Evolutionary conservation across 495 filamentous ascomycete species (phyloP).

Genomic region (Platismatia glauca): DNA sequence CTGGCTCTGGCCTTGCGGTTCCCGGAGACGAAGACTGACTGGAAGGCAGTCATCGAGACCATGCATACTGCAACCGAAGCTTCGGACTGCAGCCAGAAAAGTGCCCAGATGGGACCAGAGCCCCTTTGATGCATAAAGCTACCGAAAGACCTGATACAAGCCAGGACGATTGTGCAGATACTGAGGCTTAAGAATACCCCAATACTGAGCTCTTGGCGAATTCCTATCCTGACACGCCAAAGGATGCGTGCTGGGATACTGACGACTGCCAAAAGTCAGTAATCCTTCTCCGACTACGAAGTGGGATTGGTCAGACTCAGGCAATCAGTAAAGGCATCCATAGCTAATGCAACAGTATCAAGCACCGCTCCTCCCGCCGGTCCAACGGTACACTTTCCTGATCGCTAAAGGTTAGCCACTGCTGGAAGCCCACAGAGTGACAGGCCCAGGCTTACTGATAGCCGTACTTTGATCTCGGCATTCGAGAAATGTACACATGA

Average conservation of each 20-base stretch:
- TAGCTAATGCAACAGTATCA: no score
- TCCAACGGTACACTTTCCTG: no score
- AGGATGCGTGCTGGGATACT: neutral
- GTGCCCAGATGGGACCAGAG: neutral
- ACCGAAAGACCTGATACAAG: neutral
- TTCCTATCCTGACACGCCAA: conserved; percentile 7
- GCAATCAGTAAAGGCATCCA: neutral
- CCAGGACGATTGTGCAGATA: neutral
- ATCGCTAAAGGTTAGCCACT: no score
- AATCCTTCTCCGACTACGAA: neutral
- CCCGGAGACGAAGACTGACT: neutral
- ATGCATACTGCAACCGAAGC: conserved; percentile 2
- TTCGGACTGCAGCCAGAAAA: conserved; percentile 6
- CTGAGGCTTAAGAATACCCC: neutral
- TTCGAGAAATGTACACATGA: neutral
- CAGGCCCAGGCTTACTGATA: no score
- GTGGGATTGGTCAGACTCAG: neutral
- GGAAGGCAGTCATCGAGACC: neutral
- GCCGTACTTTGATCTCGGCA: no score
- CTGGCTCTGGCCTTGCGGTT: neutral
- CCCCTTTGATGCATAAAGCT: neutral
- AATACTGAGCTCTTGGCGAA: neutral
- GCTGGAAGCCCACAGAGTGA: no score
- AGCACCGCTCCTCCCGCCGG: no score
- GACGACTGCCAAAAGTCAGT: neutral